Conservation (phyloP, 768 basidiomycete species). For the Dioszegia hungarica region DNA sequence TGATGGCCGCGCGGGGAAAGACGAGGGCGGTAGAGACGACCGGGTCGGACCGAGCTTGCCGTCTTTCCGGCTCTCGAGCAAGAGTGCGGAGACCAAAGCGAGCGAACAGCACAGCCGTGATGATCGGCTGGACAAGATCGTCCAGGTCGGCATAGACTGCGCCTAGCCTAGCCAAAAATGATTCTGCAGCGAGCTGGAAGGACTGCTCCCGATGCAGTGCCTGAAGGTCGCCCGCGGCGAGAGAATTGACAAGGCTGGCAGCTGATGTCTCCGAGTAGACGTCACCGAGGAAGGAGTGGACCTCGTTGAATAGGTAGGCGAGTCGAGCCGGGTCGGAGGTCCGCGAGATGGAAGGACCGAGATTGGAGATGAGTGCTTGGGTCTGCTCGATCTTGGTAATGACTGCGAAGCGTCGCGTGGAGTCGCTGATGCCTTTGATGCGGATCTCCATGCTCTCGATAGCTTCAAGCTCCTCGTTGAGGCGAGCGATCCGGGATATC, state of each 20-base stretch:
- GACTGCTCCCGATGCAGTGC: conserved; percentile 59
- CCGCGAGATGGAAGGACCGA: background rate
- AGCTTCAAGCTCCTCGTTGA: conserved; percentile 27
- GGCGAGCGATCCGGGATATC: conserved; percentile 4
- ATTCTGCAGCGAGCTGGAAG: conserved; percentile 70
- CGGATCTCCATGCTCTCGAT: conserved; percentile 24
- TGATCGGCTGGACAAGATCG: conserved; percentile 68
- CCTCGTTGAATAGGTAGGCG: conserved; percentile 54
- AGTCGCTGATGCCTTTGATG: conserved; percentile 35
- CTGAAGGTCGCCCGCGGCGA: conserved; percentile 20
- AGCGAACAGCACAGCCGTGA: conserved; percentile 61
- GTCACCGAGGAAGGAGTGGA: conserved; percentile 64
- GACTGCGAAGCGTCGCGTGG: conserved; percentile 5
- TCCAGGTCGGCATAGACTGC: conserved; percentile 63
- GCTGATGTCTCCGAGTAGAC: conserved; percentile 57
- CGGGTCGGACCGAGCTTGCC: background rate
- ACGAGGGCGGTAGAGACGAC: background rate
- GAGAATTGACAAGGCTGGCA: conserved; percentile 51
- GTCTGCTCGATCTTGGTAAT: background rate
- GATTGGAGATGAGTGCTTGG: background rate
- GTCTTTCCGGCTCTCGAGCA: conserved; percentile 17
- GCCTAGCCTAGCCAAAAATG: conserved; percentile 69
- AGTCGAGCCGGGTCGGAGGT: conserved; percentile 30
- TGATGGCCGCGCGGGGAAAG: conserved; percentile 1
- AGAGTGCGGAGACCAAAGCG: conserved; percentile 68